phyloP scores from a whole-genome alignment of 192 early-diverging fungal genomes.

The Coemansia interrupta region DNA sequence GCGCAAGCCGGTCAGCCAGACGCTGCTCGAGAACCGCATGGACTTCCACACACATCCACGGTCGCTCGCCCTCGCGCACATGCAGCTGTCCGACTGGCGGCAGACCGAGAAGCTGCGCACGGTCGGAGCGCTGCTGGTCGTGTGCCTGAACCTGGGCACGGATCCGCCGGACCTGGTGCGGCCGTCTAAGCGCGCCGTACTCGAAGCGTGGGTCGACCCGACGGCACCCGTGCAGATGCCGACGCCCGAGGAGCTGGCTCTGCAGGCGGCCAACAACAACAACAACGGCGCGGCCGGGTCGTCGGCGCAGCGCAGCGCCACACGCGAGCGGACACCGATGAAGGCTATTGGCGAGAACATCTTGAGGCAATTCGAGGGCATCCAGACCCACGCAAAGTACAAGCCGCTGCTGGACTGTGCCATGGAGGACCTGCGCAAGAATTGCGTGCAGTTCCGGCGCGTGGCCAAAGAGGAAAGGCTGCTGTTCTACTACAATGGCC shows the following conservation, averaged over 20 bases:
- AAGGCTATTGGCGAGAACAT: constrained; percentile 78
- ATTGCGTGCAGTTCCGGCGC: constrained; percentile 76
- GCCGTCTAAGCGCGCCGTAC: constrained; percentile 79
- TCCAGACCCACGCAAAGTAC: constrained; percentile 80
- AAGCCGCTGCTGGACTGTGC: constrained; percentile 84
- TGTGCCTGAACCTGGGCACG: constrained; percentile 94
- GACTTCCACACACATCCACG: constrained; percentile 53
- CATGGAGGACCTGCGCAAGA: constrained; percentile 88
- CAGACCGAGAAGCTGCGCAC: constrained; percentile 74
- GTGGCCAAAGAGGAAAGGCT: constrained; percentile 90
- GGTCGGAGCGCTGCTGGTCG: constrained; percentile 76
- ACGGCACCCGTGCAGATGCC: constrained; percentile 55
- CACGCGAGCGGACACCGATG: constrained; percentile 26
- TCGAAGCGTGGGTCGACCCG: constrained; percentile 96
- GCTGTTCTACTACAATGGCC: constrained; percentile 98
- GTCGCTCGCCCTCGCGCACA: constrained; percentile 33
- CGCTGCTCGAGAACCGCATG: constrained; percentile 33
- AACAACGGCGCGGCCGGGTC: neutral
- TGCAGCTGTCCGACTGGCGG: constrained; percentile 62
- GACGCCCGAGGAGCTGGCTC: constrained; percentile 67
- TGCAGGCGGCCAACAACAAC: constrained; percentile 56
- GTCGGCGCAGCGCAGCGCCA: constrained; percentile 11
- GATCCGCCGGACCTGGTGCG: constrained; percentile 91
- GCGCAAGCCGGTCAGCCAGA: constrained; percentile 22
- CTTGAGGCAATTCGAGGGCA: constrained; percentile 89